phyloP scores from a whole-genome alignment of 768 basidiomycete species.

The Lyophyllum shimeji region DNA sequence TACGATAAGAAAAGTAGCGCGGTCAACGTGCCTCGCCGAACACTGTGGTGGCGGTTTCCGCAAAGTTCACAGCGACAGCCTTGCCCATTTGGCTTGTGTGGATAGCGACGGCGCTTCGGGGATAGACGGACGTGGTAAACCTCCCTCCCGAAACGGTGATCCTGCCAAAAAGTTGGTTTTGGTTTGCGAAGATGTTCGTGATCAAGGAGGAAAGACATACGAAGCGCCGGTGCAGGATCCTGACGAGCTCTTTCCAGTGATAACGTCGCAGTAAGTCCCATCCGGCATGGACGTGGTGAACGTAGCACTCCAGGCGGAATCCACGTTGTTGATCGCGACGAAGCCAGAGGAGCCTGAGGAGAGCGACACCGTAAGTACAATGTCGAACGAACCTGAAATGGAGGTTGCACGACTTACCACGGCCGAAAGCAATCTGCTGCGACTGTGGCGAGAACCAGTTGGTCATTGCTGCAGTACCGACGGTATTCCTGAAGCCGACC shows the following conservation, averaged over 20 bases:
- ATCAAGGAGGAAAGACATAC: constrained; percentile 31
- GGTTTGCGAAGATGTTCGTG: background rate
- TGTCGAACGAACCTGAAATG: background rate
- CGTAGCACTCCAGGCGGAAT: constrained; percentile 51
- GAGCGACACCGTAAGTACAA: background rate
- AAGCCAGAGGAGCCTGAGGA: constrained; percentile 51
- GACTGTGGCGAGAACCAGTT: constrained; percentile 60
- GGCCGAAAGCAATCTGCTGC: constrained; percentile 65
- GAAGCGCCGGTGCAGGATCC: constrained; percentile 49
- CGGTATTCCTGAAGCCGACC: constrained; percentile 63
- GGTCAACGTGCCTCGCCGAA: constrained; percentile 49
- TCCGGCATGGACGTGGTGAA: constrained; percentile 59
- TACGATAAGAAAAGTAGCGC: background rate
- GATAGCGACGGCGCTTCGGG: constrained; percentile 55
- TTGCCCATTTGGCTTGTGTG: constrained; percentile 44
- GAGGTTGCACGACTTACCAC: constrained; percentile 38
- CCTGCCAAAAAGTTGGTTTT: too few species aligned
- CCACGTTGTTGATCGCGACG: constrained; percentile 67
- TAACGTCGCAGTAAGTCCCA: constrained; percentile 66
- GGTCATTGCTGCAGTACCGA: constrained; percentile 47
- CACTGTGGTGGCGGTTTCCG: constrained; percentile 54
- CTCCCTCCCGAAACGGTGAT: constrained; percentile 48
- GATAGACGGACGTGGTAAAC: constrained; percentile 49
- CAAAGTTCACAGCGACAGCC: constrained; percentile 45
- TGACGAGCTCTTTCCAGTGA: constrained; percentile 41